Percentiles rank a stretch among this genome's conserved stretches.
Evolutionary conservation across 129 eudicot genomes (phyloP).

Genomic region (Ambrosia artemisiifolia): DNA sequence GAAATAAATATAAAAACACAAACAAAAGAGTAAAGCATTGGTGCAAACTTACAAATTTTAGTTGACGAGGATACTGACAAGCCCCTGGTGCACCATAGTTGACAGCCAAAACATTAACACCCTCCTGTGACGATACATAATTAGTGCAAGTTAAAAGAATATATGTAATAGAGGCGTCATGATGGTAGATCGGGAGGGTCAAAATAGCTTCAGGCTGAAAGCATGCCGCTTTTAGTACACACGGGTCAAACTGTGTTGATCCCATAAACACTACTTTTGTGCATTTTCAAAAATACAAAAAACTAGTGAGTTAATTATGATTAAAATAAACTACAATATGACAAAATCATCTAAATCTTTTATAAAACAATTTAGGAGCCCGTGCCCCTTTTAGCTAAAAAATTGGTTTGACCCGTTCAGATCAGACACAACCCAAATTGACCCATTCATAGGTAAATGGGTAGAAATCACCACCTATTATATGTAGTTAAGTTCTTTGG

Average conservation of each 20-base stretch:
- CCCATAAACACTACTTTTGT: neutral
- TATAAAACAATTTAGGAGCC: neutral
- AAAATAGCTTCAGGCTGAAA: neutral
- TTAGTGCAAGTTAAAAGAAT: constrained; percentile 1
- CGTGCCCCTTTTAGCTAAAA: neutral
- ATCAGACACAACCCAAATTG: neutral
- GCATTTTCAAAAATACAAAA: neutral
- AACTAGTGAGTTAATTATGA: neutral
- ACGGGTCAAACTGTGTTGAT: neutral
- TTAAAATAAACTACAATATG: neutral
- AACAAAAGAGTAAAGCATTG: neutral
- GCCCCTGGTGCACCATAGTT: constrained; percentile 88
- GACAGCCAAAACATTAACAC: constrained; percentile 76
- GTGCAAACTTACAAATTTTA: constrained; percentile 54
- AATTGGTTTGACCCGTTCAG: neutral
- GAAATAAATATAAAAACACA: neutral
- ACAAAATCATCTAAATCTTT: neutral
- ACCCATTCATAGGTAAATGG: no score
- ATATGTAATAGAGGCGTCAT: neutral
- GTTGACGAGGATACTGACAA: constrained; percentile 74
- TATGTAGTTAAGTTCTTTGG: neutral
- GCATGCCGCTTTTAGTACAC: neutral
- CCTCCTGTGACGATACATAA: constrained; percentile 54
- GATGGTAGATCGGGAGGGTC: neutral
- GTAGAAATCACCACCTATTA: no score